These are phyloP conservation scores for Taxillus chinensis DNA, from an alignment of 164 flowering plant species.

Conservation along the genomic window DNA sequence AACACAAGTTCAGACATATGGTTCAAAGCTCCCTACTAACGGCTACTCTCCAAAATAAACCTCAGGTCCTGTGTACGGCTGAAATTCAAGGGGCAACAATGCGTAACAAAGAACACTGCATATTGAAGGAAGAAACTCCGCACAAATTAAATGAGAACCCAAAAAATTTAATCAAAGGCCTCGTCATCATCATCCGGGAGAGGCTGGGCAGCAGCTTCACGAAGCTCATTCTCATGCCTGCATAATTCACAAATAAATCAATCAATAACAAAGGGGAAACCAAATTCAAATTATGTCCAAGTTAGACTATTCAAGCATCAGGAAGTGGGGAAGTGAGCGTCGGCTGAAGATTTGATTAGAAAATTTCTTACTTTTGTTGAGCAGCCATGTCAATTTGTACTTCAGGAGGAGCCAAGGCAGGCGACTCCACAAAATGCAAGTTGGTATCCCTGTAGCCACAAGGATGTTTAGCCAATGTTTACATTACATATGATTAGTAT, in stretches of 20 bases:
- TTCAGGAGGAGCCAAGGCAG: conserved; percentile 63
- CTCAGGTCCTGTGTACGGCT: too few relatives aligned
- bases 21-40: too few relatives aligned
- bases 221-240: conserved; percentile 21
- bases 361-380: conserved; percentile 34
- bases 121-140: too few relatives aligned
- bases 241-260: background rate
- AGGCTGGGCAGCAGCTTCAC: conserved; percentile 18
- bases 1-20: too few relatives aligned
- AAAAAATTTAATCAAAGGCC: background rate
- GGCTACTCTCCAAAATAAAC: too few relatives aligned
- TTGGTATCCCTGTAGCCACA: conserved; percentile 37
- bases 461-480: background rate
- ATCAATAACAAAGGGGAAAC: too few relatives aligned
- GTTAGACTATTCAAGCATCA: too few relatives aligned
- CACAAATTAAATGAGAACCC: too few relatives aligned
- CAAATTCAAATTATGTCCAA: too few relatives aligned
- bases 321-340: background rate
- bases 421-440: conserved; percentile 59
- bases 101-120: too few relatives aligned
- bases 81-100: too few relatives aligned
- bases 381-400: conserved; percentile 49
- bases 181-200: conserved; percentile 32
- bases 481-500: background rate
- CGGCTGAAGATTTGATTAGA: background rate